A percentile compares a stretch with the other conserved stretches of the same genome.
Conservation (phyloP, 2,329 filamentous ascomycete species). For the Verticillium tricorpus region DNA sequence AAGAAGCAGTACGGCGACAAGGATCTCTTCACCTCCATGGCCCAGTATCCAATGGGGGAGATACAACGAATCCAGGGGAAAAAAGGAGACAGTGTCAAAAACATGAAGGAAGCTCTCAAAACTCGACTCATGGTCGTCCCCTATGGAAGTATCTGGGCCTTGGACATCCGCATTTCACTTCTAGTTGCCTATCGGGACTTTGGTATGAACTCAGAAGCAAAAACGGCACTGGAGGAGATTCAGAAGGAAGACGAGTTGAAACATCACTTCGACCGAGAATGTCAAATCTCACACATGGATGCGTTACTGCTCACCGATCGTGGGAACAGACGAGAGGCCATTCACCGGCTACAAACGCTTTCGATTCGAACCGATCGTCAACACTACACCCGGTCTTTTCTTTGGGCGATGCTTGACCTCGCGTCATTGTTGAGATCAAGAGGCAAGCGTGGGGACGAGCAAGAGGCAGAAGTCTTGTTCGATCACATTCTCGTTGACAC, state of each 20-base stretch:
- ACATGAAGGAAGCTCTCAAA: neutral
- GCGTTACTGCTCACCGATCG: neutral
- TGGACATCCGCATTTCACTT: neutral
- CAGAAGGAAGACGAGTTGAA: neutral
- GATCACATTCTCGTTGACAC: neutral
- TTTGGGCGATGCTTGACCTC: neutral
- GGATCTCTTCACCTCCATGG: neutral
- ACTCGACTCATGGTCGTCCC: neutral
- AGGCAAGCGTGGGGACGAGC: neutral
- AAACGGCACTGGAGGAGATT: neutral
- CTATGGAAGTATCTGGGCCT: neutral
- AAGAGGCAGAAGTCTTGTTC: neutral
- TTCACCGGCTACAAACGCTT: neutral
- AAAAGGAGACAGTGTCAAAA: neutral
- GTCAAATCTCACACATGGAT: neutral
- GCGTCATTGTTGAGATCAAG: neutral
- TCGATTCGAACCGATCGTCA: neutral
- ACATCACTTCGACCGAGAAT: neutral
- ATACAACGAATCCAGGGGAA: neutral
- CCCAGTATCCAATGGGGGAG: neutral
- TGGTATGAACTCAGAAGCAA: neutral
- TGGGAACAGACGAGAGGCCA: neutral
- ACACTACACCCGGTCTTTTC: neutral
- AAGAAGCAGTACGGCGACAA: neutral
- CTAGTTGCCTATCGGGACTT: neutral